A percentile compares a stretch with the other conserved stretches of the same genome.
These are phyloP conservation scores for Gossypium turneri DNA, from an alignment of 345 rosid genomes.

Conservation along the genomic window DNA sequence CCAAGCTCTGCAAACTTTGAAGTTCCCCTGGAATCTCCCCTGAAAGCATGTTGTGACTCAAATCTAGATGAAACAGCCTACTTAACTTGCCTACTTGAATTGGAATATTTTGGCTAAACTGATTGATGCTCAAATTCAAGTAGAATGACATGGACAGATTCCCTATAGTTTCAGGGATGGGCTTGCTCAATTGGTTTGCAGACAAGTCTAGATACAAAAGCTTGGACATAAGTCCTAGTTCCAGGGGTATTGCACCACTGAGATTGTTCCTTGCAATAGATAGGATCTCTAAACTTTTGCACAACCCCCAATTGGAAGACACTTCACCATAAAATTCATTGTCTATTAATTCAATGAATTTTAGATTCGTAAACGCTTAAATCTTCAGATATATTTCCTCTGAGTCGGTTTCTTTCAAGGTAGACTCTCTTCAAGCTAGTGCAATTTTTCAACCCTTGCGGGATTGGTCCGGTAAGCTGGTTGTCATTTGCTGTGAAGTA, in stretches of 20 bases:
- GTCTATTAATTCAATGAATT: background rate
- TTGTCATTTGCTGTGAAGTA: constrained; percentile 3
- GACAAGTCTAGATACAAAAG: constrained; percentile 33
- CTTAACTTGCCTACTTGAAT: constrained; percentile 27
- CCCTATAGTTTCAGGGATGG: constrained; percentile 21
- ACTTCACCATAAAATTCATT: constrained; percentile 18
- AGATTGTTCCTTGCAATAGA: constrained; percentile 22
- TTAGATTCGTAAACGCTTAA: constrained; percentile 10
- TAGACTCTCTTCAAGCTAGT: background rate
- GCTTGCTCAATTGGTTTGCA: constrained; percentile 18
- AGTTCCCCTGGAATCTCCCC: constrained; percentile 28
- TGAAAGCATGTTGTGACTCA: constrained; percentile 34
- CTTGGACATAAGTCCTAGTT: constrained; percentile 18
- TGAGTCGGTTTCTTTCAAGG: background rate
- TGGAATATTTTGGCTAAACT: constrained; percentile 27
- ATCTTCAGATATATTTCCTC: constrained; percentile 3
- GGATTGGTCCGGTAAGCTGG: background rate
- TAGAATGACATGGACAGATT: constrained; percentile 14
- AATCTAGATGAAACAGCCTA: constrained; percentile 22
- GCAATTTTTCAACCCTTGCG: constrained; percentile 6
- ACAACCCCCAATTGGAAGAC: constrained; percentile 5
- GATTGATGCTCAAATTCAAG: constrained; percentile 36
- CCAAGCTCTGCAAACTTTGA: constrained; percentile 22
- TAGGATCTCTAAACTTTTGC: background rate
- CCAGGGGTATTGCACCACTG: constrained; percentile 25